Base-by-base conservation (phyloP, 495 filamentous ascomycete genomes). In the Aspergillus heteromorphus region DNA sequence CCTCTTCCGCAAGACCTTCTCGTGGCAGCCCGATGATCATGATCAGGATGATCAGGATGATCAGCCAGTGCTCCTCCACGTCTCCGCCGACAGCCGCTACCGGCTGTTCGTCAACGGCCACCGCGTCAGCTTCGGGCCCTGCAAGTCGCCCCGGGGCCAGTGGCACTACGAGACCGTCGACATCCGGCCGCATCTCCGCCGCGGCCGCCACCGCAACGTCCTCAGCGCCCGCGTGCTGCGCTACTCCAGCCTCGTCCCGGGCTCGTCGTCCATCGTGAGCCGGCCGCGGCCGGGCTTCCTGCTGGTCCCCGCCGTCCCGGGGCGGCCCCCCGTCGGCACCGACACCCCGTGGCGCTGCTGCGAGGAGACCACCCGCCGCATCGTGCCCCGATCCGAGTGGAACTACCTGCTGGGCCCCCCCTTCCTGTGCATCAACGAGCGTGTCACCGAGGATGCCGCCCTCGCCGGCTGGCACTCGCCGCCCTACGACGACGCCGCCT, bases 11-110 rank as follows among this genome's bases (percentile, higher is more conserved):
- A 60, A 61, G 36, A 59, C 40, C 16, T 67, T 67, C 55, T 10
- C 10, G 23, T 45, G 41, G 41, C n/a, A n/a, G 7, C 23, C 23
- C 7, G 7, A 4, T 27, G 4, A 27, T 27, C 23, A 27, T 27
- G 4, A 27, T 27, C 23, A 27, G 3, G 4, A 27, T 27, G 1
- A 11, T 45, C 43, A 14, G 13, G 45, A 51, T 13, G 14, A 53
- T 0, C 9, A 36, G 4, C 38, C 61, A 16, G 38, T 50, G 8
- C 45, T 20, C 1, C 40, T 66, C 2, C 58, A 64, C 38, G 55
- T 68, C 14, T 65, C 65, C 13, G 66, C 66, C 5, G 66, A 69
- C 42, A 69, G 53, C 36, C 66, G 63, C 11, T 69, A 69, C 41
- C 51, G 60, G 11, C 56, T 69, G 0, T 69, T 53, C 47, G 49